Conservation (phyloP, 2,329 filamentous ascomycete species). For the Cercospora sp. region DNA sequence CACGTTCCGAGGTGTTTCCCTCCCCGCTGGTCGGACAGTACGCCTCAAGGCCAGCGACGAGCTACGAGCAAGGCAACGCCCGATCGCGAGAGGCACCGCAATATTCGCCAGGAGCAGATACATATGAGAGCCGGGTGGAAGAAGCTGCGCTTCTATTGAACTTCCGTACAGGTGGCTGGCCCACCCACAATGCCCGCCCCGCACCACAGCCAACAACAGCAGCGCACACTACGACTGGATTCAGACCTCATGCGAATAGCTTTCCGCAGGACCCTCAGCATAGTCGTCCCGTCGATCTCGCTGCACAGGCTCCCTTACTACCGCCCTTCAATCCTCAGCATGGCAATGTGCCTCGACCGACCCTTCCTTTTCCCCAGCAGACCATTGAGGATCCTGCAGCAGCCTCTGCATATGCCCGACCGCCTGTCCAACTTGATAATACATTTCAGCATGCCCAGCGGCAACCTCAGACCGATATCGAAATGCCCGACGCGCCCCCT, state of each 20-base stretch:
- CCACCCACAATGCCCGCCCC: conserved; percentile 18
- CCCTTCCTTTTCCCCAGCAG: conserved; percentile 31
- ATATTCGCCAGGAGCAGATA: conserved; percentile 19
- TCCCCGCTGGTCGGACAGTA: conserved; percentile 45
- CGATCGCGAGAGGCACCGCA: conserved; percentile 19
- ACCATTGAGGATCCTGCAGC: conserved; percentile 18
- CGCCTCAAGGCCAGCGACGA: conserved; percentile 49
- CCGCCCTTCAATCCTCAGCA: conserved; percentile 34
- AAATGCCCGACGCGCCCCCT: conserved; percentile 27
- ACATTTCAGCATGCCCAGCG: neutral
- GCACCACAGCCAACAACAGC: conserved; percentile 17
- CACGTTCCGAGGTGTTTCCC: conserved; percentile 58
- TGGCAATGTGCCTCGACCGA: conserved; percentile 13
- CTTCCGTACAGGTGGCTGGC: conserved; percentile 40
- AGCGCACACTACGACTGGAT: conserved; percentile 9
- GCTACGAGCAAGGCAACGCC: conserved; percentile 44
- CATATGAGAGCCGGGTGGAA: conserved; percentile 43
- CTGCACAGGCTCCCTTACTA: conserved; percentile 25
- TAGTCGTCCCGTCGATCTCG: conserved; percentile 27
- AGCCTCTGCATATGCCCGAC: conserved; percentile 6
- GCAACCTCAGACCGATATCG: conserved; percentile 8
- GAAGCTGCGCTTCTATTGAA: conserved; percentile 50
- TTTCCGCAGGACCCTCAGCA: conserved; percentile 32
- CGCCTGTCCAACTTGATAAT: neutral
- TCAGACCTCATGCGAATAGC: conserved; percentile 37